Percentiles rank a stretch among this genome's conserved stretches.
These are phyloP conservation scores for Fusarium drepaniforme DNA, from an alignment of 2,329 filamentous ascomycete species.

Conservation along the genomic window DNA sequence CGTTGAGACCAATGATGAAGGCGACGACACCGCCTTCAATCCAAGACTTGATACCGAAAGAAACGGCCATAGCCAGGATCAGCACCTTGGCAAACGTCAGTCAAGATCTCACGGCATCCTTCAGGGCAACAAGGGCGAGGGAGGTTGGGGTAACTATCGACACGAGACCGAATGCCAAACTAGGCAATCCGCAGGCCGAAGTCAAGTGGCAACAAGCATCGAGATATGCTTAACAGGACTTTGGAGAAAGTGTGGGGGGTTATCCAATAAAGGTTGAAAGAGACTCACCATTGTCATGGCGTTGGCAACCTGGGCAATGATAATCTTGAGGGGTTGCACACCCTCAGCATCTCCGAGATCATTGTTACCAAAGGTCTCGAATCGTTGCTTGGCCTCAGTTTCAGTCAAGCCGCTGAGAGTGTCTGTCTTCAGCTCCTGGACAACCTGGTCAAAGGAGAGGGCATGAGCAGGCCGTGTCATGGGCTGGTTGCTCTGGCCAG, in stretches of 20 bases:
- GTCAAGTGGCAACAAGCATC: slow-evolving; percentile 50
- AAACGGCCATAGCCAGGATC: slow-evolving; percentile 68
- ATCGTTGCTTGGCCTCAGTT: slow-evolving; percentile 62
- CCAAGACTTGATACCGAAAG: slow-evolving; percentile 68
- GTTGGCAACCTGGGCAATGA: slow-evolving; percentile 75
- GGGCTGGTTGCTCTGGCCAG: slow-evolving; percentile 50
- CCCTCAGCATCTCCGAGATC: slow-evolving; percentile 61
- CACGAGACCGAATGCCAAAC: slow-evolving; percentile 56
- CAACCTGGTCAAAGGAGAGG: slow-evolving; percentile 61
- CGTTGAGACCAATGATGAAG: slow-evolving; percentile 69
- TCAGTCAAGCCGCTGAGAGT: slow-evolving; percentile 65
- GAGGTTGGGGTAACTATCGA: slow-evolving; percentile 54
- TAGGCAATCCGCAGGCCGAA: slow-evolving; percentile 46
- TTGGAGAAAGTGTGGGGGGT: slow-evolving; percentile 15
- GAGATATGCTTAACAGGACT: slow-evolving; percentile 28
- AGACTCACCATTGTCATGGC: slow-evolving; percentile 73
- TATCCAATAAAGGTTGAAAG: neutral
- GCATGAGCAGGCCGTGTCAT: slow-evolving; percentile 70
- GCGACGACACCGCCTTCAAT: slow-evolving; percentile 71
- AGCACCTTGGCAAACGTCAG: slow-evolving; percentile 55
- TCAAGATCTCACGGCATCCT: slow-evolving; percentile 5
- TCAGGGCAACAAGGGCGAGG: slow-evolving; percentile 11
- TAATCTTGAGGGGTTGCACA: slow-evolving; percentile 68
- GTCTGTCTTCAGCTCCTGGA: slow-evolving; percentile 65
- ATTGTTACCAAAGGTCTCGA: slow-evolving; percentile 69